Conservation (phyloP, 345 rosid genomes). For the Tarenaya hassleriana region DNA sequence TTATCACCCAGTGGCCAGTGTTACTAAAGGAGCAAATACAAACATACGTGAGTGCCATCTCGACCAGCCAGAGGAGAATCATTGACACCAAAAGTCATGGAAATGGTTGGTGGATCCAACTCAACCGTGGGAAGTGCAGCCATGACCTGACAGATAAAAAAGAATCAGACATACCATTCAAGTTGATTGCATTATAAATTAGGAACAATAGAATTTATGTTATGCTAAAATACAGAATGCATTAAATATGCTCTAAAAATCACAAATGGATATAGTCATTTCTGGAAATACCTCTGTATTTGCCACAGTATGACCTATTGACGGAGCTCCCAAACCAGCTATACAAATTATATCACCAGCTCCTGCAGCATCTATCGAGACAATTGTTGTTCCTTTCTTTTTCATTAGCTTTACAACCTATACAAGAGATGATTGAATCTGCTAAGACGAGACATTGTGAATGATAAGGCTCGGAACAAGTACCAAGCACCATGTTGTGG, state of each 20-base stretch:
- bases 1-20: no score
- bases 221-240: constrained; percentile 1
- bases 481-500: constrained; percentile 7
- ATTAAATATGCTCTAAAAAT: neutral
- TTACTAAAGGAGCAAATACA: constrained; percentile 1
- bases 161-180: constrained; percentile 19
- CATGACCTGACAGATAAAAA: constrained; percentile 47
- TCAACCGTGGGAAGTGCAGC: constrained; percentile 73
- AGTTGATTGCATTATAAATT: constrained; percentile 16
- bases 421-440: constrained; percentile 22
- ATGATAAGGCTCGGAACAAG: constrained; percentile 15
- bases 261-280: constrained; percentile 2
- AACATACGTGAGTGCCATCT: constrained; percentile 84
- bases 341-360: constrained; percentile 94
- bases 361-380: constrained; percentile 74
- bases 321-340: constrained; percentile 80
- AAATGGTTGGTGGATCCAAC: constrained; percentile 97
- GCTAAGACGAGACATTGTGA: constrained; percentile 13
- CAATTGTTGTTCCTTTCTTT: constrained; percentile 87
- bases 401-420: constrained; percentile 95
- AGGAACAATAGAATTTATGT: constrained; percentile 10
- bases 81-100: constrained; percentile 97
- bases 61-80: constrained; percentile 98
- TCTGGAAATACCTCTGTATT: constrained; percentile 55
- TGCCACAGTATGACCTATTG: constrained; percentile 92